phyloP scores from a whole-genome alignment of 140 eudicot species.

The Oenanthe javanica region DNA sequence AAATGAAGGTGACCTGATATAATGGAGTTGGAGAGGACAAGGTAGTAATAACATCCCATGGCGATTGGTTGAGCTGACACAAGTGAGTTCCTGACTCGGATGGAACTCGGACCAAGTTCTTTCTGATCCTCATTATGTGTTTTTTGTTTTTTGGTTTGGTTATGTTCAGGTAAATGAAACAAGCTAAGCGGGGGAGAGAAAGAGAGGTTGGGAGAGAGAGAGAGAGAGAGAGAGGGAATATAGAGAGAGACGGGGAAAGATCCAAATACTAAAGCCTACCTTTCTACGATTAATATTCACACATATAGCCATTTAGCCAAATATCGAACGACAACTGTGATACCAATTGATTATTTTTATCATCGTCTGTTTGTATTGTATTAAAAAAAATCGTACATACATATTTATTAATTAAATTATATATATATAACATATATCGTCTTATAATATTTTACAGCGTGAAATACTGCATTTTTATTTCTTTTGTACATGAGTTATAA shows the following conservation, averaged over 20 bases:
- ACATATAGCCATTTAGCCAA: too few species aligned
- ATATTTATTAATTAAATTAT: too few species aligned
- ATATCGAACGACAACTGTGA: too few species aligned
- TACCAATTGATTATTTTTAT: too few species aligned
- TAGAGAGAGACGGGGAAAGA: neutral
- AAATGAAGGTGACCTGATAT: neutral
- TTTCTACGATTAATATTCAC: too few species aligned
- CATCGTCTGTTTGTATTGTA: too few species aligned
- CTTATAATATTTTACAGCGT: too few species aligned
- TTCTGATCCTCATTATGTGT: slow-evolving; percentile 25
- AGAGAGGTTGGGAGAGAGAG: neutral
- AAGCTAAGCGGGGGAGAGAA: neutral
- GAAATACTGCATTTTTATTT: too few species aligned
- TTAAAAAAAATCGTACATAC: too few species aligned
- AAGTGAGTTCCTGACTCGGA: neutral
- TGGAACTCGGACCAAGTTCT: slow-evolving; percentile 5
- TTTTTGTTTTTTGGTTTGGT: neutral
- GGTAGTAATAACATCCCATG: slow-evolving; percentile 28
- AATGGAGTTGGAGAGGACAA: slow-evolving; percentile 20
- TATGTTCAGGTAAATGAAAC: neutral
- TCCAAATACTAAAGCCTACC: neutral
- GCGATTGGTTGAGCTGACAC: slow-evolving; percentile 38
- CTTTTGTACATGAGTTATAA: too few species aligned
- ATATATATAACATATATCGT: too few species aligned
- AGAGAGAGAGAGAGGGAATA: too few species aligned